phyloP scores from a whole-genome alignment of 208 protist species.

The Naegleria fowleri region DNA sequence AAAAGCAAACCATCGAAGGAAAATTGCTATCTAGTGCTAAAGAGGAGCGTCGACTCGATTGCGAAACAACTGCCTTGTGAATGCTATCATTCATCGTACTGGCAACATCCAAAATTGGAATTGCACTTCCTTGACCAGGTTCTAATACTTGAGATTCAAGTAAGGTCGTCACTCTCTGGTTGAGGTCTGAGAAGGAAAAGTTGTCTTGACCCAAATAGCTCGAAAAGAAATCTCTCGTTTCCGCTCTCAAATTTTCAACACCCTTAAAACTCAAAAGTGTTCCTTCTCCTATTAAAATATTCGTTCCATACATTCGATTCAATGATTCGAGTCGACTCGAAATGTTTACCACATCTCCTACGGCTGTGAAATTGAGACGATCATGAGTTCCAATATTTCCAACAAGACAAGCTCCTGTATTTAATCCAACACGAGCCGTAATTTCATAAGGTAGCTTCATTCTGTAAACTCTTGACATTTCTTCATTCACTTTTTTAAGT shows the following conservation, averaged over 20 bases:
- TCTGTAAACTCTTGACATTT: neutral
- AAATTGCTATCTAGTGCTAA: neutral
- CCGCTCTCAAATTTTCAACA: neutral
- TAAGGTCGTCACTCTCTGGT: neutral
- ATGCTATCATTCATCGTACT: neutral
- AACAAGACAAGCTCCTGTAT: neutral
- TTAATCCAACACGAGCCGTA: neutral
- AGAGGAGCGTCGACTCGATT: neutral
- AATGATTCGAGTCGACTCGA: neutral
- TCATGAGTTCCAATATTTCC: neutral
- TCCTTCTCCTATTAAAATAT: neutral
- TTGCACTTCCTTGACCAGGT: neutral
- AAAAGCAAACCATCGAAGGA: neutral
- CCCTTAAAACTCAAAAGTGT: neutral
- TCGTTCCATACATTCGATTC: constrained; percentile 18
- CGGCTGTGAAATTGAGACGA: neutral
- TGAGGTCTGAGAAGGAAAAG: neutral
- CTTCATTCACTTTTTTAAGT: neutral
- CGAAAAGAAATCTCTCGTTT: neutral
- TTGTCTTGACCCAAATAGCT: neutral
- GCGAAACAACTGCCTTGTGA: neutral
- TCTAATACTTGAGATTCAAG: neutral
- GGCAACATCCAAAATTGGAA: too few relatives aligned
- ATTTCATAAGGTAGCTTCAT: neutral
- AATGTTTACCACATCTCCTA: constrained; percentile 36